phyloP scores from a whole-genome alignment of 805 yeast species.

The Starmerella davenportii region DNA sequence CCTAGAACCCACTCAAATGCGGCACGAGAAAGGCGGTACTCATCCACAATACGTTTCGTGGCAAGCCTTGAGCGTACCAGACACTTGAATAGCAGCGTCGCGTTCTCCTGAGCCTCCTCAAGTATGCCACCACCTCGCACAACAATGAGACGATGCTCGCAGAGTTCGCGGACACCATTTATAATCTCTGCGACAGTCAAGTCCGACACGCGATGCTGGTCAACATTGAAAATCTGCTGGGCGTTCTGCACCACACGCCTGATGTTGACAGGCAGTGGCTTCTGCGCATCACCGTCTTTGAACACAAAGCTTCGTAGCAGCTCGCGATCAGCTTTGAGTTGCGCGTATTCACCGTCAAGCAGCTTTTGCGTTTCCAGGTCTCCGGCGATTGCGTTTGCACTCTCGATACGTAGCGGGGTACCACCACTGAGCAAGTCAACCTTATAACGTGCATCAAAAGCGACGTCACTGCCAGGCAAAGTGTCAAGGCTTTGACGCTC shows the following conservation, averaged over 20 bases:
- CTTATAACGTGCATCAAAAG: slow-evolving; percentile 68
- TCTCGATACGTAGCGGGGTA: slow-evolving; percentile 59
- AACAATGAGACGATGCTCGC: slow-evolving; percentile 44
- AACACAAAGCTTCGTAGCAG: slow-evolving; percentile 67
- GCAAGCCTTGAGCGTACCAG: slow-evolving; percentile 84
- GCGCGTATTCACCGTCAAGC: slow-evolving; percentile 71
- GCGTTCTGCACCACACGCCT: slow-evolving; percentile 95
- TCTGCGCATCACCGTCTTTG: slow-evolving; percentile 81
- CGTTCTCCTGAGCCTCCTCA: slow-evolving; percentile 79
- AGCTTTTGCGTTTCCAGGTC: slow-evolving; percentile 65
- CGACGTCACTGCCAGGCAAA: slow-evolving; percentile 75
- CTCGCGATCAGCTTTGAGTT: slow-evolving; percentile 56
- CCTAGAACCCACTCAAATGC: slow-evolving; percentile 95
- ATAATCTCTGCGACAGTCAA: slow-evolving; percentile 71
- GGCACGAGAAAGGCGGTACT: slow-evolving; percentile 60
- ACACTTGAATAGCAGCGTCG: slow-evolving; percentile 77
- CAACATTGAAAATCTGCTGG: slow-evolving; percentile 89
- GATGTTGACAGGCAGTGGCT: slow-evolving; percentile 96
- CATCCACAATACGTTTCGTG: slow-evolving; percentile 77
- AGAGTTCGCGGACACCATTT: slow-evolving; percentile 46
- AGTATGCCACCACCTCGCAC: slow-evolving; percentile 69
- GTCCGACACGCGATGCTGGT: slow-evolving; percentile 78
- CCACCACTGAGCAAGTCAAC: slow-evolving; percentile 66
- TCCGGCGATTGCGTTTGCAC: slow-evolving; percentile 81
- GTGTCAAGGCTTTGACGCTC: slow-evolving; percentile 93